Evolutionary conservation across 306 rosid genomes (phyloP).

Genomic region (Sphenostylis stenocarpa): DNA sequence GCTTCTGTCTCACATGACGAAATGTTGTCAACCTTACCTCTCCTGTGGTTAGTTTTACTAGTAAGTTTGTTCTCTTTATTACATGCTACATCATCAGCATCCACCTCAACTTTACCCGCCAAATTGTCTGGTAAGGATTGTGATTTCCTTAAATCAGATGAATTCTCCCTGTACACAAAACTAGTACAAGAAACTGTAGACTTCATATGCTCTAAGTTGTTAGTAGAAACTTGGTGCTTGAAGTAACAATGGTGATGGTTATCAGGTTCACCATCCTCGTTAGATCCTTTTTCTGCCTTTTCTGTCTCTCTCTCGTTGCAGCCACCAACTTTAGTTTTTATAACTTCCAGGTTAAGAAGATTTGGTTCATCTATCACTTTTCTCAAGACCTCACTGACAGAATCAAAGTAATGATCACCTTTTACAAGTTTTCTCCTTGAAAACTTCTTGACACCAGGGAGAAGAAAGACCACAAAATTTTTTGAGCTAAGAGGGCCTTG

Average conservation of each 20-base stretch:
- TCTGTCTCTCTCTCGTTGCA: constrained; percentile 45
- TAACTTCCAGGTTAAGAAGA: constrained; percentile 66
- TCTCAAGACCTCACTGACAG: constrained; percentile 72
- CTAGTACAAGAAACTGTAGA: constrained; percentile 60
- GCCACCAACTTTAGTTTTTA: constrained; percentile 46
- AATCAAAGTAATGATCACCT: constrained; percentile 77
- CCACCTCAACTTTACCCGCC: constrained; percentile 30
- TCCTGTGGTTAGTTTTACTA: constrained; percentile 36
- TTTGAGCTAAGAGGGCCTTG: constrained; percentile 54
- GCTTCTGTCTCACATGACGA: constrained; percentile 33
- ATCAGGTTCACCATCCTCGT: constrained; percentile 44
- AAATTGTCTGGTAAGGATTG: constrained; percentile 44
- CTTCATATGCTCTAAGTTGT: constrained; percentile 40
- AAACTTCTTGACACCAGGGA: constrained; percentile 75
- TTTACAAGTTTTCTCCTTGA: constrained; percentile 67
- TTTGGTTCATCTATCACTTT: constrained; percentile 77
- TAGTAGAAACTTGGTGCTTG: constrained; percentile 52
- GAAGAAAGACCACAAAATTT: constrained; percentile 59
- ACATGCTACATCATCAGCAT: constrained; percentile 31
- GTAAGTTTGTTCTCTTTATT: constrained; percentile 34
- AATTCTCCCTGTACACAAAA: constrained; percentile 48
- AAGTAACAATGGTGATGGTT: constrained; percentile 62
- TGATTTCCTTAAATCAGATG: constrained; percentile 49
- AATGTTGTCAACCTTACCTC: constrained; percentile 21
- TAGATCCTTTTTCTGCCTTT: constrained; percentile 47